Evolutionary conservation across 1,284 basidiomycete genomes (phyloP), one percentile per base, ranked within the genome.

Genomic region (Vanrija pseudolonga): DNA sequence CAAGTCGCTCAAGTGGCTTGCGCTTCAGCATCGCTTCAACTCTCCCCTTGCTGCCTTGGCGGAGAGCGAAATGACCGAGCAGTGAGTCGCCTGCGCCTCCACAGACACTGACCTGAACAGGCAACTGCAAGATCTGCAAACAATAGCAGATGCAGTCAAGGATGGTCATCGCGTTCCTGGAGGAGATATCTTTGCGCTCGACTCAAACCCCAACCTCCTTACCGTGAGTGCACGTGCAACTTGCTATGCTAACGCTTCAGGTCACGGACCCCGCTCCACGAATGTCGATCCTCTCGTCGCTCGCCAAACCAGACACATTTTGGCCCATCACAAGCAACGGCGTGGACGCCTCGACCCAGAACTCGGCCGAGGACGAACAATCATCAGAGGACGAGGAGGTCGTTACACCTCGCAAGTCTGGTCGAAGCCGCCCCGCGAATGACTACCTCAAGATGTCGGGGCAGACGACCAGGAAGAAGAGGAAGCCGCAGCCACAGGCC

Each of bases 1-100:
- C 50, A 70, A 68, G 53, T 50, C 65, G 1, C 45, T 74, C 12
- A 68, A 67, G 65, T 73, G 68, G 68, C 44, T 60, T 1, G 39
- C 67, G 12, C 47, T 73, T 12, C 57, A 64, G 26, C 66, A 71
- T 47, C 61, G 59, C 12, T 40, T 61, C 20, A 60, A 65, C 50
- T 69, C 69, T 5, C 60, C 66, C 1, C 57, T 73, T 3, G 56
- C 64, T 3, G 32, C 51, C 3, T 18, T 58, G 18, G 17, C 36
- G 57, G 47, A 42, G 2, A 42, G 37, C 9, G 37, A 28, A 4
- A 15, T 32, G 32, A 18, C 9, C 2, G n/a, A n/a, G 1, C 4
- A 19, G 41, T 42, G 24, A 37, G 28, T 42, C n/a, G 17, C n/a
- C 17, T 4, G 6, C 6, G 2, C 39, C 7, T 43, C 11, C 32